These are phyloP conservation scores for Beauveria medogensis DNA, from an alignment of 2,329 filamentous ascomycete species.

Conservation along the genomic window DNA sequence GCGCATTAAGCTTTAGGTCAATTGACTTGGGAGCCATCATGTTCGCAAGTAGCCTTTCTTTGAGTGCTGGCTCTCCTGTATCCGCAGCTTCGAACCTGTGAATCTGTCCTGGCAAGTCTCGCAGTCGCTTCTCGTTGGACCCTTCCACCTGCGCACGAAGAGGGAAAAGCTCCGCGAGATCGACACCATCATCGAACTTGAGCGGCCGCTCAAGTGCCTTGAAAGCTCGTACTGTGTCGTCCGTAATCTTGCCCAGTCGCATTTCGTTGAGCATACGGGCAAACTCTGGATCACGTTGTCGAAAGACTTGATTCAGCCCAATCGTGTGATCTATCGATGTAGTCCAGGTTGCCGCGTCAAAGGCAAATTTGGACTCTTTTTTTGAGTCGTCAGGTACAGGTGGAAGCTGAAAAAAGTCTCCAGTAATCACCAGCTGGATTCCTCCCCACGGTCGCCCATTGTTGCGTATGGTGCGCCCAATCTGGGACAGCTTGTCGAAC, in stretches of 20 bases:
- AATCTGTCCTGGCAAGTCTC: slow-evolving; percentile 58
- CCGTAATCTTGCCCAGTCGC: slow-evolving; percentile 74
- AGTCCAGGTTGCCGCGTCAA: slow-evolving; percentile 85
- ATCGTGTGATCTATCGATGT: slow-evolving; percentile 95
- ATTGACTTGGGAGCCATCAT: slow-evolving; percentile 87
- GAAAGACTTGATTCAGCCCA: slow-evolving; percentile 88
- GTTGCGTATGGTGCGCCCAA: slow-evolving; percentile 78
- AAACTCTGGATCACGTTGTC: slow-evolving; percentile 84
- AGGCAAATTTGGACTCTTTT: slow-evolving; percentile 73
- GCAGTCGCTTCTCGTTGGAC: slow-evolving; percentile 71
- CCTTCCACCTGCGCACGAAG: slow-evolving; percentile 82
- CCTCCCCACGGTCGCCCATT: slow-evolving; percentile 91
- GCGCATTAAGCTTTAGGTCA: slow-evolving; percentile 80
- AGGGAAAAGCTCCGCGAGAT: slow-evolving; percentile 78
- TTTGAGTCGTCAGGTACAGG: slow-evolving; percentile 76
- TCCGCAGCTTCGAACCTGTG: slow-evolving; percentile 69
- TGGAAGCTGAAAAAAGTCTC: slow-evolving; percentile 95
- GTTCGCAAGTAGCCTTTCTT: slow-evolving; percentile 72
- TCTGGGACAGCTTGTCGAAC: slow-evolving; percentile 89
- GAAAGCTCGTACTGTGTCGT: slow-evolving; percentile 71
- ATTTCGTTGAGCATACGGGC: slow-evolving; percentile 97
- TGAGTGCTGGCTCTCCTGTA: slow-evolving; percentile 60
- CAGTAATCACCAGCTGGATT: slow-evolving; percentile 91
- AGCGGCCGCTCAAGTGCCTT: slow-evolving; percentile 63
- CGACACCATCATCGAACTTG: slow-evolving; percentile 63